These are phyloP conservation scores for Termitomyces sp. DNA, from an alignment of 768 basidiomycete genomes.

Conservation along the genomic window DNA sequence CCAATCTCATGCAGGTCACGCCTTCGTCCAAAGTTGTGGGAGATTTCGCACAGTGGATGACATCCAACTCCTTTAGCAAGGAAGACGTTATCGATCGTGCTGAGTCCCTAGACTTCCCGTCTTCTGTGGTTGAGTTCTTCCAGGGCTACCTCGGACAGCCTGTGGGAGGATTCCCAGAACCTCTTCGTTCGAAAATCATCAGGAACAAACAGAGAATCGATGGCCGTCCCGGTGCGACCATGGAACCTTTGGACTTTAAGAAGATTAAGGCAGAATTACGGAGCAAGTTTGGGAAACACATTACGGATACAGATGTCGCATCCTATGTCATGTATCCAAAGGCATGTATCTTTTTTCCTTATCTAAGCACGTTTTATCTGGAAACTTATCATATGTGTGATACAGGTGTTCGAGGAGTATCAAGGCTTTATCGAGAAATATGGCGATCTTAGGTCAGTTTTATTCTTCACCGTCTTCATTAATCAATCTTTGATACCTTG, in stretches of 20 bases:
- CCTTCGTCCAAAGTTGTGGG: slow-evolving; percentile 99
- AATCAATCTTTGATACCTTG: slow-evolving; percentile 10
- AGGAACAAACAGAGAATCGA: slow-evolving; percentile 93
- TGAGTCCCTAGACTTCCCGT: slow-evolving; percentile 93
- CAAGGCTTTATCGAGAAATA: slow-evolving; percentile 93
- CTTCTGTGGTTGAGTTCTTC: slow-evolving; percentile 97
- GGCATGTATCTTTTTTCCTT: slow-evolving; percentile 36
- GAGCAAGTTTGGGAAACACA: slow-evolving; percentile 92
- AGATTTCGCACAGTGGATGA: slow-evolving; percentile 99
- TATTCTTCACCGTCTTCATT: neutral
- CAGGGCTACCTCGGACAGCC: slow-evolving; percentile 98
- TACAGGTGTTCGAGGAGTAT: slow-evolving; percentile 93
- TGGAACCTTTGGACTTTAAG: slow-evolving; percentile 91
- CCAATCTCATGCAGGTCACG: slow-evolving; percentile 60
- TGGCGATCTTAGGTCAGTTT: slow-evolving; percentile 81
- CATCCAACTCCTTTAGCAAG: slow-evolving; percentile 86
- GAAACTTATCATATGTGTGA: neutral
- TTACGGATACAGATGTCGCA: slow-evolving; percentile 88
- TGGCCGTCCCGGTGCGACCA: slow-evolving; percentile 83
- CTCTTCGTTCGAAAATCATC: slow-evolving; percentile 86
- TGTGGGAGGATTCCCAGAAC: slow-evolving; percentile 98
- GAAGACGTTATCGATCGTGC: slow-evolving; percentile 83
- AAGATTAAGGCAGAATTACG: slow-evolving; percentile 91
- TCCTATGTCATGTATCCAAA: slow-evolving; percentile 99
- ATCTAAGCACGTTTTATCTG: neutral